Percentiles rank a stretch among this genome's conserved stretches.
These are phyloP conservation scores for Pyrus bretschneideri DNA, from an alignment of 306 rosid genomes.

Conservation along the genomic window DNA sequence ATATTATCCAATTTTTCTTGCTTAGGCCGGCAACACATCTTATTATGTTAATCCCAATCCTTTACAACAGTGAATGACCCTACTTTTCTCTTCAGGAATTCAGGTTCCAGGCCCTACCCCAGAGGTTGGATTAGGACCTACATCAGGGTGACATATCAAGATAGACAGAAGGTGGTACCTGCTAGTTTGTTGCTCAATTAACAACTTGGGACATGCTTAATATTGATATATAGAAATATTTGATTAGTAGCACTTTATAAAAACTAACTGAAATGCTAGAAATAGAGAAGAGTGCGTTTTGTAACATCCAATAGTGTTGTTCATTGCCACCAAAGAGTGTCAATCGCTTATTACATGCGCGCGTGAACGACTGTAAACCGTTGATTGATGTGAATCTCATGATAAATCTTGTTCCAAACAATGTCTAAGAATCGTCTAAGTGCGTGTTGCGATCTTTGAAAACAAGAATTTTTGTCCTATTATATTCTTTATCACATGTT, in stretches of 20 bases:
- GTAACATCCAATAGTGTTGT: neutral
- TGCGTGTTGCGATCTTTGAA: neutral
- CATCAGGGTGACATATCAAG: neutral
- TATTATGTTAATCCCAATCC: neutral
- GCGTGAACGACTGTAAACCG: neutral
- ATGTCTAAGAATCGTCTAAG: neutral
- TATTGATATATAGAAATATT: too few species aligned
- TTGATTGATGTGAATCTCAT: neutral
- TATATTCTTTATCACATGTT: neutral
- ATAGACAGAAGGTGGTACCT: neutral
- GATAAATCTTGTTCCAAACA: neutral
- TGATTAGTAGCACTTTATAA: neutral
- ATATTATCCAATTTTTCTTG: neutral
- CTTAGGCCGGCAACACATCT: slow-evolving; percentile 1
- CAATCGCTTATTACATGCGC: neutral
- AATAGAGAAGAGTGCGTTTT: neutral
- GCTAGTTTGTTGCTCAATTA: neutral
- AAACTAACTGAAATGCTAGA: neutral
- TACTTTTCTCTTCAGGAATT: neutral
- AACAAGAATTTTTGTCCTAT: neutral
- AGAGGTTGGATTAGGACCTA: neutral
- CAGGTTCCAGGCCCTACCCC: neutral
- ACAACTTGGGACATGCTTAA: neutral
- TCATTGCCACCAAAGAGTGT: neutral
- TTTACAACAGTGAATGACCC: neutral